phyloP scores from a whole-genome alignment of 495 filamentous ascomycete species.

The Trichocladium antarcticum region DNA sequence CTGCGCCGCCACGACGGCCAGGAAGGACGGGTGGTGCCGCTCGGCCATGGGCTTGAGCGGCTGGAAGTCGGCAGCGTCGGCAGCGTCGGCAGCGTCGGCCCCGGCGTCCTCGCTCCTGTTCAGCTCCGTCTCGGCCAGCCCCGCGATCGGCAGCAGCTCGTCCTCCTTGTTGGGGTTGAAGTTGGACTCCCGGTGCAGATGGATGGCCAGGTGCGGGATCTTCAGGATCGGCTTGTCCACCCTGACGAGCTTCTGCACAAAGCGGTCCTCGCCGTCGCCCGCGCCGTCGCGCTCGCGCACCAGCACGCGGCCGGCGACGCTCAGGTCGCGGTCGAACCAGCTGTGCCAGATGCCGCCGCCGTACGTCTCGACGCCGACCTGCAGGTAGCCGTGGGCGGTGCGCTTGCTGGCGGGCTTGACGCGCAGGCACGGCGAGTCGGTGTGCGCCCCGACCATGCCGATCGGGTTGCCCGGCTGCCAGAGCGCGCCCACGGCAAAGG shows the following conservation, averaged over 20 bases:
- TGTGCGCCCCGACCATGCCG: constrained; percentile 92
- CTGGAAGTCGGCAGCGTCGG: constrained; percentile 45
- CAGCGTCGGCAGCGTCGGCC: constrained; percentile 27
- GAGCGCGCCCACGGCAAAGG: constrained; percentile 83
- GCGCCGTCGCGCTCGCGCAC: constrained; percentile 56
- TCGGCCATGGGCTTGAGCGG: constrained; percentile 67
- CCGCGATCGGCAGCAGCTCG: constrained; percentile 87
- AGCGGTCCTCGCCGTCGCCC: constrained; percentile 55
- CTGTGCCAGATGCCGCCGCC: constrained; percentile 76
- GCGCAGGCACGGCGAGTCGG: constrained; percentile 82
- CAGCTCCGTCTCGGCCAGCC: constrained; percentile 74
- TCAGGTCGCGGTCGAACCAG: constrained; percentile 93
- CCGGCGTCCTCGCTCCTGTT: constrained; percentile 43
- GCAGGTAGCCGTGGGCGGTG: constrained; percentile 69
- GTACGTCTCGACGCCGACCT: constrained; percentile 94
- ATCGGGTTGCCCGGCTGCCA: constrained; percentile 94
- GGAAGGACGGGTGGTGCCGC: constrained; percentile 78
- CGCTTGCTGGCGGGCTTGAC: constrained; percentile 93
- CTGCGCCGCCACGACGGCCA: constrained; percentile 76
- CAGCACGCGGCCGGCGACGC: constrained; percentile 80
- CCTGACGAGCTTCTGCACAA: constrained; percentile 78
- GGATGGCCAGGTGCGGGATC: constrained; percentile 86
- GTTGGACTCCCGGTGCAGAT: constrained; percentile 71
- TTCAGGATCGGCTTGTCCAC: constrained; percentile 82
- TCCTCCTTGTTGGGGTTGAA: constrained; percentile 96